Evolutionary conservation across 2,329 filamentous ascomycete genomes (phyloP).

Genomic region (Magnaporthiopsis incrustans): DNA sequence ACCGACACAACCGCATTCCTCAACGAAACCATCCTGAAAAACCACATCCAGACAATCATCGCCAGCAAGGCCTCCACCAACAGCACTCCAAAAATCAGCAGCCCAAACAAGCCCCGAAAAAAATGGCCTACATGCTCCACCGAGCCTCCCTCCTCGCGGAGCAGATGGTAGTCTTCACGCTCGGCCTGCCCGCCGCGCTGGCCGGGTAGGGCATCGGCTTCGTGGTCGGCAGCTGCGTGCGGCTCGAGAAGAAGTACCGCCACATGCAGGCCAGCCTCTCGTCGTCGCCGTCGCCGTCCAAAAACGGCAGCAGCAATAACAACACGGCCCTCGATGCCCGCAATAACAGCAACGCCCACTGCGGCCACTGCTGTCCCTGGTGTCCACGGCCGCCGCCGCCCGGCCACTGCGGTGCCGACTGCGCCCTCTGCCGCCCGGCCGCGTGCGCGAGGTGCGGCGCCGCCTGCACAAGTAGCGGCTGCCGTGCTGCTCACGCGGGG

Average conservation of each 20-base stretch:
- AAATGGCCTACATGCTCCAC: neutral
- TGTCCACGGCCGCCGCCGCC: neutral
- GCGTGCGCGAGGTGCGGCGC: slow-evolving; percentile 2
- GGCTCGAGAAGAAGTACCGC: neutral
- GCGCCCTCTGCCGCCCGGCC: neutral
- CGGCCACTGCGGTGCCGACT: slow-evolving; percentile 6
- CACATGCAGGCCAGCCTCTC: neutral
- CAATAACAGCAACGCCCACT: neutral
- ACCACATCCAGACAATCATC: neutral
- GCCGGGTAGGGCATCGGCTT: neutral
- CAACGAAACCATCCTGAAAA: too few species aligned
- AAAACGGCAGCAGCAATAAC: neutral
- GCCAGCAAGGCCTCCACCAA: neutral
- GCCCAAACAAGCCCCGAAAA: neutral
- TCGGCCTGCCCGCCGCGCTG: neutral
- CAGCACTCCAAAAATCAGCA: too few species aligned
- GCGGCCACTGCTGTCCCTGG: neutral
- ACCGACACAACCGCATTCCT: too few species aligned
- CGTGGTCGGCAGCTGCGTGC: neutral
- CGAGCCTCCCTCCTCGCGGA: neutral
- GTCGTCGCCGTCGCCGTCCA: too few species aligned
- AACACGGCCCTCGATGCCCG: neutral
- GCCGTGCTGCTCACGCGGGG: too few species aligned
- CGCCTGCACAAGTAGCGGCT: neutral
- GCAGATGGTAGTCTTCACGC: neutral